Evolutionary conservation across 2,329 filamentous ascomycete genomes (phyloP).

Genomic region (Fusarium sp.): DNA sequence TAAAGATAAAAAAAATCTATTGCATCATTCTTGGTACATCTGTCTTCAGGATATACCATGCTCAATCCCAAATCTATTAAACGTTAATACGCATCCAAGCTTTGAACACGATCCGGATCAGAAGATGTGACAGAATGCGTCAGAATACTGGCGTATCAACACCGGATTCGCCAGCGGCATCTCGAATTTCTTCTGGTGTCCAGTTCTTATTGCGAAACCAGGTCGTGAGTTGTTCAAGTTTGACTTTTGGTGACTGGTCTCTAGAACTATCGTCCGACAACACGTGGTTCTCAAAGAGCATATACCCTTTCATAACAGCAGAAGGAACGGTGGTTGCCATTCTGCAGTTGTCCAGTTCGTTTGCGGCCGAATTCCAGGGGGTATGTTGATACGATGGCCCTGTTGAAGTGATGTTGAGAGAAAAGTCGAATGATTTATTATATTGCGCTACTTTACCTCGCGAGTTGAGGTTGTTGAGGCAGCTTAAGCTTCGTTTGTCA

Average conservation of each 20-base stretch:
- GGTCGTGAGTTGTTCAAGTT: background rate
- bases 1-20: background rate
- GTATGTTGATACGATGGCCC: background rate
- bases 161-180: background rate
- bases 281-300: background rate
- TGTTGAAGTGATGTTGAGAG: background rate
- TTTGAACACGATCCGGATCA: too few relatives aligned
- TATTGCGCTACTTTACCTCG: background rate
- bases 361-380: too few relatives aligned
- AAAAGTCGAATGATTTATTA: background rate
- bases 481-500: background rate
- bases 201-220: background rate
- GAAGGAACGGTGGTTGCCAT: constrained; percentile 1
- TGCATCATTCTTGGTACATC: background rate
- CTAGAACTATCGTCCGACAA: background rate
- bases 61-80: background rate
- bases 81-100: background rate
- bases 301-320: constrained; percentile 4
- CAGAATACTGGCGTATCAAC: background rate
- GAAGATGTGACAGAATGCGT: background rate
- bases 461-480: background rate
- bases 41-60: too few relatives aligned
- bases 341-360: background rate
- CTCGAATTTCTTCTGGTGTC: background rate
- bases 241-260: background rate